Base-by-base conservation (phyloP, 192 early-diverging fungal genomes). In the Podila minutissima region DNA sequence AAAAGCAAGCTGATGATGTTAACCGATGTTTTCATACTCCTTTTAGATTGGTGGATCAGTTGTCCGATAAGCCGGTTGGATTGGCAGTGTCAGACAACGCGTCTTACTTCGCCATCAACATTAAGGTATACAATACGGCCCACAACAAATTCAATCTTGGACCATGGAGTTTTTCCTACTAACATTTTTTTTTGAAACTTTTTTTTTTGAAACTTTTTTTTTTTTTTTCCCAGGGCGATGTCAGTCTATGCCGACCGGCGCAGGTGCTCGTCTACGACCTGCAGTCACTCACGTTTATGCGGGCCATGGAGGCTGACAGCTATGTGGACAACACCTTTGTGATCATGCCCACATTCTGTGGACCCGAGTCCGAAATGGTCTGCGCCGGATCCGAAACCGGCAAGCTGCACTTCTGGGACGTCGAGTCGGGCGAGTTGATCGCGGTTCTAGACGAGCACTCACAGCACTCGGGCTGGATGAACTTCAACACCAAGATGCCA, bases 371-470 rank as follows among this genome's bases (percentile, higher is more conserved):
- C 15, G 71, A 73, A 67, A 72, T 81, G n/a, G 41, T 81, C 5
- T 69, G 62, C 6, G 8, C 71, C 3, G 77, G 77, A 29, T 81
- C 77, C 15, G 77, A 81, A 48, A 73, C 72, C 19, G 77, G 77
- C 38, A 81, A 59, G 24, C 7, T 73, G 7, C 59, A 81, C 28
- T 81, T 71, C 26, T 81, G 77, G 77, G 77, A 81, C 59, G 31
- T 81, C 20, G 71, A 81, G 55, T 69, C 77, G 9, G 77, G 71
- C 4, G 77, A 81, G 28, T 4, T 69, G 22, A 73, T 81, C 26
- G 13, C 48, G 53, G 49, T 69, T 9, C 32, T 59, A 46, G 71
- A 73, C n/a, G 77, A 81, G 57, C 77, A 81, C 48, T 73, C 71
- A 0, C 67, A 73, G 35, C 77, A 81, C 37, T 69, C 62, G 15